Conservation (phyloP, 768 basidiomycete genomes). For the Pleurotus citrinopileatus region DNA sequence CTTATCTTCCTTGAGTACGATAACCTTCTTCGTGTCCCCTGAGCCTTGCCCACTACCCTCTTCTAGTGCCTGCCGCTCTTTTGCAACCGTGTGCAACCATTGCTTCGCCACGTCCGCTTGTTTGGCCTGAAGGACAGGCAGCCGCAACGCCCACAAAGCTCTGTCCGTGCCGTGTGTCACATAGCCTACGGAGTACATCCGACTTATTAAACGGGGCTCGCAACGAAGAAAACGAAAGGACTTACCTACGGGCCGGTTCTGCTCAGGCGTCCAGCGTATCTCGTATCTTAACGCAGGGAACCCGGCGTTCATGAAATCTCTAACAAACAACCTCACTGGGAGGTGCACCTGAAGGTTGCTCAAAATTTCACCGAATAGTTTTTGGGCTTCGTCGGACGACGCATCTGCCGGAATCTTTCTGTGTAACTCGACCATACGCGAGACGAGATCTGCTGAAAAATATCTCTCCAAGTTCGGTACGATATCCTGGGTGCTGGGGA, state of each 20-base stretch:
- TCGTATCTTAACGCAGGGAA: conserved; percentile 70
- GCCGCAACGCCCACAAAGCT: conserved; percentile 56
- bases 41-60: conserved; percentile 22
- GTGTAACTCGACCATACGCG: conserved; percentile 44
- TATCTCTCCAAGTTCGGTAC: conserved; percentile 58
- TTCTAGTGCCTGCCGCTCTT: conserved; percentile 41
- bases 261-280: conserved; percentile 69
- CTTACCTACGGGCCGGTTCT: conserved; percentile 52
- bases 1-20: conserved; percentile 51
- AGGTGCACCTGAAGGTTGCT: conserved; percentile 66
- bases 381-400: conserved; percentile 37
- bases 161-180: conserved; percentile 73
- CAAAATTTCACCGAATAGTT: conserved; percentile 56
- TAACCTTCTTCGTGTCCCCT: conserved; percentile 33
- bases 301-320: conserved; percentile 51
- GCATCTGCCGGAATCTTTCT: conserved; percentile 36
- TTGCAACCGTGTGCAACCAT: conserved; percentile 54
- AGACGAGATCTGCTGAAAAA: conserved; percentile 47
- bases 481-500: conserved; percentile 47
- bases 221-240: neutral
- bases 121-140: conserved; percentile 41
- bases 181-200: conserved; percentile 42
- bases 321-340: conserved; percentile 58
- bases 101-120: conserved; percentile 47
- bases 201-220: neutral